phyloP scores from a whole-genome alignment of 352 stramenopile species.

The Elongisporangium senticosum region DNA sequence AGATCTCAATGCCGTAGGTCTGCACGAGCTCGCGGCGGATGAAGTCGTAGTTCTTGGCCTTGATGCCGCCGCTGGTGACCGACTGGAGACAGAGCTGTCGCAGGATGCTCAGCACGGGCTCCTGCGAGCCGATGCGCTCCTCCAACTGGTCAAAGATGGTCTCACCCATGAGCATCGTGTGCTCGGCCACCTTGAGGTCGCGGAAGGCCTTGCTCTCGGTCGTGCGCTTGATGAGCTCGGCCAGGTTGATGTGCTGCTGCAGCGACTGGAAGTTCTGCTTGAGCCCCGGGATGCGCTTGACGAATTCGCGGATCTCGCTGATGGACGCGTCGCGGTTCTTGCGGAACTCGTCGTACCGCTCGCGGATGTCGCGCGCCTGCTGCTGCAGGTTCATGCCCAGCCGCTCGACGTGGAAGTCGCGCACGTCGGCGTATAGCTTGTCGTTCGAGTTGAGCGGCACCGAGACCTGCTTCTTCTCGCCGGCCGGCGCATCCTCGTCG shows the following conservation, averaged over 20 bases:
- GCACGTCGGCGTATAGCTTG: slow-evolving; percentile 93
- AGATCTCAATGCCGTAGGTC: slow-evolving; percentile 95
- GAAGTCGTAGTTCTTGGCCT: slow-evolving; percentile 92
- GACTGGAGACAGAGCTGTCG: slow-evolving; percentile 93
- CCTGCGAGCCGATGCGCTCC: slow-evolving; percentile 92
- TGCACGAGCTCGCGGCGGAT: slow-evolving; percentile 93
- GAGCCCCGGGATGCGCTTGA: slow-evolving; percentile 95
- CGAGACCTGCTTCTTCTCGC: slow-evolving; percentile 72
- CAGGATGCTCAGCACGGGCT: slow-evolving; percentile 88
- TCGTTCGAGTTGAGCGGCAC: slow-evolving; percentile 95
- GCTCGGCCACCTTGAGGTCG: slow-evolving; percentile 93
- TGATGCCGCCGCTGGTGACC: slow-evolving; percentile 90
- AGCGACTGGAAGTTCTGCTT: slow-evolving; percentile 94
- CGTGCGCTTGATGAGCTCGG: slow-evolving; percentile 93
- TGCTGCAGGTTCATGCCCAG: slow-evolving; percentile 96
- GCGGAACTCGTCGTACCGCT: slow-evolving; percentile 93
- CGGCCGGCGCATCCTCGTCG: slow-evolving; percentile 45
- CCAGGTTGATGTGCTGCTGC: slow-evolving; percentile 97
- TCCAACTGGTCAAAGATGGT: slow-evolving; percentile 94
- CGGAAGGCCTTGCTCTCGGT: slow-evolving; percentile 92
- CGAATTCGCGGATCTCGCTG: slow-evolving; percentile 97
- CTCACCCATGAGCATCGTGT: slow-evolving; percentile 95
- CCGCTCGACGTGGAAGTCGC: slow-evolving; percentile 95
- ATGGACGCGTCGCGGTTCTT: slow-evolving; percentile 95
- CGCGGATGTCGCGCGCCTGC: slow-evolving; percentile 92